Conservation (phyloP, 2,329 filamentous ascomycete species). For the Colletotrichum graminicola region DNA sequence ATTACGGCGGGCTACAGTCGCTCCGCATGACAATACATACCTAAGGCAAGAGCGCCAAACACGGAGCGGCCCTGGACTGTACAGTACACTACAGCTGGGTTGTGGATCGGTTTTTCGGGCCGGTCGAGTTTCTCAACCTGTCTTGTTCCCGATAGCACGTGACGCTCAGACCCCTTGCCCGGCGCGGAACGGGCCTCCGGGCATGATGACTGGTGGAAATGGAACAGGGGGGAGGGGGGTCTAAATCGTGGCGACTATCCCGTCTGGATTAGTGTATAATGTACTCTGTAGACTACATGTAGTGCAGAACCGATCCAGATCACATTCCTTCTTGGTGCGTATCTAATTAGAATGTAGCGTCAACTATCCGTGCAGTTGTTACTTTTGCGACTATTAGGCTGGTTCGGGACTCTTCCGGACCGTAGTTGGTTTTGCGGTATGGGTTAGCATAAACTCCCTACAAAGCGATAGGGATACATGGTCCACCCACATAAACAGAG, state of each 20-base stretch:
- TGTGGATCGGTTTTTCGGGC: background rate
- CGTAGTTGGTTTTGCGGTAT: background rate
- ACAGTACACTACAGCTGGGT: no score
- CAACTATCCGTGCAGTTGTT: no score
- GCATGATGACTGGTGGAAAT: background rate
- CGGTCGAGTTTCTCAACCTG: background rate
- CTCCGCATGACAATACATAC: no score
- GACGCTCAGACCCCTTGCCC: background rate
- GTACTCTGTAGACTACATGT: background rate
- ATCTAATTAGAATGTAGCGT: background rate
- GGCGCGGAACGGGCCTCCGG: background rate
- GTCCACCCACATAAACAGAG: no score
- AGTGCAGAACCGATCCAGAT: constrained; percentile 16
- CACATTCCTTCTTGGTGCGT: background rate
- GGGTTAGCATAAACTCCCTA: no score
- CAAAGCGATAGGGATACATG: no score
- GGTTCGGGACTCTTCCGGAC: background rate
- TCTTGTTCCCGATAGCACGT: background rate
- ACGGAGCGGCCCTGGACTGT: background rate
- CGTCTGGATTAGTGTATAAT: constrained; percentile 5
- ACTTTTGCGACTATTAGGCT: background rate
- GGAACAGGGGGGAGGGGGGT: background rate
- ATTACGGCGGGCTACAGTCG: background rate
- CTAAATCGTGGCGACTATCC: constrained; percentile 18
- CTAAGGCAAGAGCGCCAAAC: background rate